Base-by-base conservation (phyloP, 768 basidiomycete genomes). In the Pulveroboletus ravenelii region DNA sequence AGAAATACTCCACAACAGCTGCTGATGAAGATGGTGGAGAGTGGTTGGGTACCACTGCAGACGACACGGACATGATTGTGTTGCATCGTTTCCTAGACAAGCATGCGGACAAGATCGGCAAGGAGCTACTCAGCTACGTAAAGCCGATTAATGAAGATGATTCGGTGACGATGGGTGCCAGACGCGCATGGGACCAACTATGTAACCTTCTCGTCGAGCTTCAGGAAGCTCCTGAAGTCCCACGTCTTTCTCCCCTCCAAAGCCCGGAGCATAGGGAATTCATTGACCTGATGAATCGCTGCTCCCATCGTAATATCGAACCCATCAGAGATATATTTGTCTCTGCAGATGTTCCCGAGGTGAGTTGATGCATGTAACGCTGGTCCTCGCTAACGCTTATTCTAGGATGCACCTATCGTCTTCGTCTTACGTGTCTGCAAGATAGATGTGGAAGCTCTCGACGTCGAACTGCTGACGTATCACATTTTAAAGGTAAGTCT, bases 101-200 rank as follows among this genome's bases (percentile, higher is more conserved):
- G 52, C 86, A 92, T 57, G 85, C 87, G 3, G 89, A 92, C 65
- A 89, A 89, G 62, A 85, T 93, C 47, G 90, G 91, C 29, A 89
- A 90, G 63, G 89, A 92, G 57, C 72, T 93, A 5, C 77, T 93
- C 13, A 89, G 88, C 60, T 74, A 83, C 10, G 77, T 82, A 14
- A 84, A 81, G 54, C 75, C 81, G 1, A 72, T 79, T 8, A 60
- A 70, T 4, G 84, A 86, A 38, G 81, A 75, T 18, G 72, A 80
- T 49, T 64, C 74, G 3, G 72, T 79, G 25, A 79, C 77, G 7
- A 61, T 80, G 50, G 79, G 74, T 18, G 87, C 87, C 5, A 92
- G 89, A 66, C 80, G 79, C n/a, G 82, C 87, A 1, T 93, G 91
- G 91, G 87, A 91, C 58, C 77, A 77, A 14, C 74, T 93, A 27